Conservation (phyloP, 306 rosid genomes). For the Dryas drummondii region DNA sequence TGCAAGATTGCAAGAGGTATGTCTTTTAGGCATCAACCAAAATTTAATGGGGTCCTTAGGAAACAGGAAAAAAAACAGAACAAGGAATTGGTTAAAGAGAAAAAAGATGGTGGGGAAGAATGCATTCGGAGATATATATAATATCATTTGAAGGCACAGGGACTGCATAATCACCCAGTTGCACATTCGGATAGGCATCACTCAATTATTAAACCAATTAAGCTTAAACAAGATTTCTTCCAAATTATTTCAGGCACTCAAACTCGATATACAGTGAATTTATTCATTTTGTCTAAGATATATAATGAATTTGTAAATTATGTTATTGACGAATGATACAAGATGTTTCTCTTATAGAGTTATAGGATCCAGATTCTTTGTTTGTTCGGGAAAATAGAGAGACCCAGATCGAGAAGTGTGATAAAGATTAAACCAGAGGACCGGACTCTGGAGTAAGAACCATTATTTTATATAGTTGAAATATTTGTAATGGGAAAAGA, state of each 20-base stretch:
- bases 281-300: too few species aligned
- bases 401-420: too few species aligned
- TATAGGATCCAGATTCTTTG: too few species aligned
- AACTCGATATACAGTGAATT: too few species aligned
- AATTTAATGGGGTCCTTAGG: conserved; percentile 2
- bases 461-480: too few species aligned
- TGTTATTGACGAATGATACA: too few species aligned
- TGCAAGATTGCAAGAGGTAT: background rate
- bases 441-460: too few species aligned
- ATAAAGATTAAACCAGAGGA: too few species aligned
- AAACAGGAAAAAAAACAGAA: background rate
- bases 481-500: background rate
- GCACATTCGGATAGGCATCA: background rate
- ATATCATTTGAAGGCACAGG: background rate
- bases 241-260: too few species aligned
- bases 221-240: background rate
- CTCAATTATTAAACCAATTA: background rate
- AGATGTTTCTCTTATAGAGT: too few species aligned
- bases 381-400: too few species aligned
- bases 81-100: background rate
- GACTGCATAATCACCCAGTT: conserved; percentile 6
- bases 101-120: background rate
- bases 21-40: conserved; percentile 1
- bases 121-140: background rate
- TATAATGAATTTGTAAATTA: too few species aligned